phyloP scores from a whole-genome alignment of 2,329 filamentous ascomycete species.

The Penicillium sp. region DNA sequence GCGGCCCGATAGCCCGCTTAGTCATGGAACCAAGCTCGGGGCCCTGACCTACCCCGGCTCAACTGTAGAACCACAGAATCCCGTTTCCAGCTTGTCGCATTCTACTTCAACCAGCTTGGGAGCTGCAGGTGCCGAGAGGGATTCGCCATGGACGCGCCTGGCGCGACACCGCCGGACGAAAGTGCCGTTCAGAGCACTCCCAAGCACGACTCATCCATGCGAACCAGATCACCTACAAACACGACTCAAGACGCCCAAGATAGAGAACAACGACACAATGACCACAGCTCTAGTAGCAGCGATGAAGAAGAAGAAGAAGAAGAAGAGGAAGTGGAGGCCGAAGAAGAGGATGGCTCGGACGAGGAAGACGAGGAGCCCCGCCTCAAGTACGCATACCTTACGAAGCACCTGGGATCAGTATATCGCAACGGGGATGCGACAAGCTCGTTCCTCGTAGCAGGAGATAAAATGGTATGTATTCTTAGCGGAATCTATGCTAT shows the following conservation, averaged over 20 bases:
- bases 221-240: conserved; percentile 18
- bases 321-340: conserved; percentile 50
- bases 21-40: conserved; percentile 15
- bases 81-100: conserved; percentile 20
- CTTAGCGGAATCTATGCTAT: background rate
- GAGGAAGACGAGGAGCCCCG: conserved; percentile 91
- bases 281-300: conserved; percentile 23
- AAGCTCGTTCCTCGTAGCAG: conserved; percentile 82
- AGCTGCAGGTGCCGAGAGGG: conserved; percentile 27
- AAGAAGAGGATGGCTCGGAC: conserved; percentile 69
- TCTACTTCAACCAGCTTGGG: conserved; percentile 15
- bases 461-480: conserved; percentile 85
- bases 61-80: conserved; percentile 16
- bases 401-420: conserved; percentile 71
- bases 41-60: conserved; percentile 22
- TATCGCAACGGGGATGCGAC: conserved; percentile 96
- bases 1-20: conserved; percentile 18
- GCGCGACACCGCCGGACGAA: conserved; percentile 29
- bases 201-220: conserved; percentile 18
- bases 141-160: conserved; percentile 41
- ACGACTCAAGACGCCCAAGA: conserved; percentile 15
- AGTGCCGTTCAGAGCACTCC: conserved; percentile 20
- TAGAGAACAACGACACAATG: conserved; percentile 17
- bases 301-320: conserved; percentile 33
- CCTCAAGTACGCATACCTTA: conserved; percentile 88